phyloP scores from a whole-genome alignment of 139 green algal genomes.

The Asterochloris erici region DNA sequence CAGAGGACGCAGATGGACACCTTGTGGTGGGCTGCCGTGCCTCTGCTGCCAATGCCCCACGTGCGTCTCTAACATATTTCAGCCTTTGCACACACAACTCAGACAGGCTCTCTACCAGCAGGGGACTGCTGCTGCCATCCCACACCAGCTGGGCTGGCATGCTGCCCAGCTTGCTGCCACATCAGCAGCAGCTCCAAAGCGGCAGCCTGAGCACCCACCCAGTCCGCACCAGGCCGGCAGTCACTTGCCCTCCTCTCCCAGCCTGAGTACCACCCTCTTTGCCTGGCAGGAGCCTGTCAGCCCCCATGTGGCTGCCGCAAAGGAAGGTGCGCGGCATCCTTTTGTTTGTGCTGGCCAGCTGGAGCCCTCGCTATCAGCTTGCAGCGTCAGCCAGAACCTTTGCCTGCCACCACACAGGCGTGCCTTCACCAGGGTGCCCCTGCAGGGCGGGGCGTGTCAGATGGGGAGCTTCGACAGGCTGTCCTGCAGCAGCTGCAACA shows the following conservation, averaged over 20 bases:
- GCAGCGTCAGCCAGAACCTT: too few species aligned
- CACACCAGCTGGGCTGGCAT: not conserved
- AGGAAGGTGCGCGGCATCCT: slow-evolving; percentile 43
- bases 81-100: not conserved
- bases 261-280: slow-evolving; percentile 42
- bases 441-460: slow-evolving; percentile 38
- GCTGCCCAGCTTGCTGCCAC: not conserved
- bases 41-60: not conserved
- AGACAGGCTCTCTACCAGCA: not conserved
- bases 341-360: not conserved
- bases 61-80: too few species aligned
- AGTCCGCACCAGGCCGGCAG: not conserved
- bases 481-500: slow-evolving; percentile 27
- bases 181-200: too few species aligned
- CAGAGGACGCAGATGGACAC: slow-evolving; percentile 70
- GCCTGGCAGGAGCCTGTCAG: slow-evolving; percentile 70
- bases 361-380: too few species aligned
- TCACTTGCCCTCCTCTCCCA: not conserved
- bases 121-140: not conserved
- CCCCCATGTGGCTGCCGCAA: slow-evolving; percentile 70
- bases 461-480: slow-evolving; percentile 25
- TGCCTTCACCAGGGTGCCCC: too few species aligned
- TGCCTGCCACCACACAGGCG: too few species aligned
- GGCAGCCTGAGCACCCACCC: too few species aligned
- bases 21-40: slow-evolving; percentile 50